Conservation (phyloP, 1,284 basidiomycete genomes). For the Paramarasmius palmivorus region DNA sequence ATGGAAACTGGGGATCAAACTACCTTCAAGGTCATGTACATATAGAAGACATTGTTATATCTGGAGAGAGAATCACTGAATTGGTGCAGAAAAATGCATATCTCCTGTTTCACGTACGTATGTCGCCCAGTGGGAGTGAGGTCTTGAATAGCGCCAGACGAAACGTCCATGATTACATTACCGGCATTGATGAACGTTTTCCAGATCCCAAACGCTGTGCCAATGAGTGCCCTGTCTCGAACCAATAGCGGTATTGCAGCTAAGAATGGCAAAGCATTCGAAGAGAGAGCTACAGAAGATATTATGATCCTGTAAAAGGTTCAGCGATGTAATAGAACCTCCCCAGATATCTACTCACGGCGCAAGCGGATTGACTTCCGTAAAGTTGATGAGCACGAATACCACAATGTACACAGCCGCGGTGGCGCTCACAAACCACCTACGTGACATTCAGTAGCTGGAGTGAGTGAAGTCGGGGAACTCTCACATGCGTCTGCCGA, state of each 20-base stretch:
- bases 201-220: conserved; percentile 14
- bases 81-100: neutral
- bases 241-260: conserved; percentile 10
- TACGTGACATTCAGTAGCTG: no score
- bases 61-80: neutral
- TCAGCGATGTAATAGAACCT: no score
- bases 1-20: no score
- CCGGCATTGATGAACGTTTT: conserved; percentile 14
- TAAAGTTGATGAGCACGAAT: conserved; percentile 10
- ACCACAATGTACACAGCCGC: conserved; percentile 9
- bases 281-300: conserved; percentile 9
- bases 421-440: conserved; percentile 6
- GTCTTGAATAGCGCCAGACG: conserved; percentile 12
- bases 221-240: conserved; percentile 5
- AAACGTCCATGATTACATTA: conserved; percentile 12
- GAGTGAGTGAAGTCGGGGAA: no score
- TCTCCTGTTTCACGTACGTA: neutral
- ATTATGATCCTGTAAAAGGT: conserved; percentile 5
- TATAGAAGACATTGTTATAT: conserved; percentile 12
- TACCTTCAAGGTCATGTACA: conserved; percentile 12
- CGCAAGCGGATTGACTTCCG: conserved; percentile 8
- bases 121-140: conserved; percentile 7
- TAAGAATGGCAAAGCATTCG: conserved; percentile 13
- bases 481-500: conserved; percentile 10
- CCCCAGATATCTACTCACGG: neutral